These are phyloP conservation scores for Fusarium sp. DNA, from an alignment of 2,329 filamentous ascomycete genomes.

Conservation along the genomic window DNA sequence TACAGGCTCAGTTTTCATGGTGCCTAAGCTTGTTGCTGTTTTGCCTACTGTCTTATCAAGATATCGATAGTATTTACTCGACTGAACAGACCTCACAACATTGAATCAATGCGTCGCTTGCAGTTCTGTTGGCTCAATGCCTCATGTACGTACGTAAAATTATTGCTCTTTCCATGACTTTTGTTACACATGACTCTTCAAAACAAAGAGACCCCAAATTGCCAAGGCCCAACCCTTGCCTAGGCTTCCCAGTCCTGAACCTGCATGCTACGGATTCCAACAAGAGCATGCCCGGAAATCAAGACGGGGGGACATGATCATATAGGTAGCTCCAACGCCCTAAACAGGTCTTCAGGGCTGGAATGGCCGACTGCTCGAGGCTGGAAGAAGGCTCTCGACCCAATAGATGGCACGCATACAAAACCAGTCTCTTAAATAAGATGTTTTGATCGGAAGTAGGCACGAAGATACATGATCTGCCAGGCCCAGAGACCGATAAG, in stretches of 20 bases:
- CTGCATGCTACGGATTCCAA: constrained; percentile 41
- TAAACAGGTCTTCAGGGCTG: constrained; percentile 6
- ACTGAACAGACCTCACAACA: background rate
- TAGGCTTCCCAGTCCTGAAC: constrained; percentile 30
- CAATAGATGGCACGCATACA: constrained; percentile 21
- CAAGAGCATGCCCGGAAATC: constrained; percentile 34
- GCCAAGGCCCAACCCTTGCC: constrained; percentile 23
- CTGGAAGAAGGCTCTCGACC: constrained; percentile 3
- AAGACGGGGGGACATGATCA: background rate
- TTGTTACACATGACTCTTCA: constrained; percentile 41
- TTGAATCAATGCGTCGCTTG: constrained; percentile 1
- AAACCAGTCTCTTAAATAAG: constrained; percentile 45
- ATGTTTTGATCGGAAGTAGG: constrained; percentile 81
- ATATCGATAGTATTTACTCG: background rate
- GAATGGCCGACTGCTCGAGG: constrained; percentile 1
- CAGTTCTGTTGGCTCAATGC: background rate
- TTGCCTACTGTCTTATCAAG: background rate
- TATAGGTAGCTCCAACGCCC: background rate
- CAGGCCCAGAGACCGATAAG: constrained; percentile 88
- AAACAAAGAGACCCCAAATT: constrained; percentile 15
- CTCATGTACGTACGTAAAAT: constrained; percentile 35
- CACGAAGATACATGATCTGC: constrained; percentile 97
- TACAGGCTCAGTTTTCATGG: background rate
- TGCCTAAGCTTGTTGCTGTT: background rate
- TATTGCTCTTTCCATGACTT: constrained; percentile 41